A percentile compares a stretch with the other conserved stretches of the same genome.
Conservation (phyloP, 2,329 filamentous ascomycete genomes). For the Epichloe brachyelytri region DNA sequence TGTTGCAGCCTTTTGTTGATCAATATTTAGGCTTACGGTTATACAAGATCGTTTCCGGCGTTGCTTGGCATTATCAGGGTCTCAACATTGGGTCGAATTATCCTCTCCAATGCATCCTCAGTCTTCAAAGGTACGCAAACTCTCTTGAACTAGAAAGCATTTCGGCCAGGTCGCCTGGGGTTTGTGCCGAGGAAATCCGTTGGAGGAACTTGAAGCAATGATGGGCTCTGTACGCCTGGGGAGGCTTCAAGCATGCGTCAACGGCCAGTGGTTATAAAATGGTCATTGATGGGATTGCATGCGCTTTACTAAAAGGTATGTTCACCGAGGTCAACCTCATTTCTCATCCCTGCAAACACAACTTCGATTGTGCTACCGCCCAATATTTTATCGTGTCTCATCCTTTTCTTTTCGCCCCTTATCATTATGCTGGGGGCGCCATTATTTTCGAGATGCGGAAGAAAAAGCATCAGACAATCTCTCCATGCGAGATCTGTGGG, state of each 20-base stretch:
- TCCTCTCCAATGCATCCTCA: slow-evolving; percentile 5
- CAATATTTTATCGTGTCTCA: not conserved
- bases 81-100: not conserved
- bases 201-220: not conserved
- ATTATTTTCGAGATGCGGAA: too few species aligned
- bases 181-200: not conserved
- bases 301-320: slow-evolving; percentile 3
- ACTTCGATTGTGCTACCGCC: not conserved
- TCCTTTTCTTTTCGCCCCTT: not conserved
- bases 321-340: slow-evolving; percentile 2
- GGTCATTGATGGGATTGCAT: not conserved
- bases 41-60: not conserved
- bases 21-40: not conserved
- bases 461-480: too few species aligned
- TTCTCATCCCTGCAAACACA: slow-evolving; percentile 3
- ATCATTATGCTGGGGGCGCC: not conserved
- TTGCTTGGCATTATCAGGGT: not conserved
- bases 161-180: too few species aligned
- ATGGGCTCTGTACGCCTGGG: not conserved
- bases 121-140: slow-evolving; percentile 3
- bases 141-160: not conserved
- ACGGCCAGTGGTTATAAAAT: not conserved
- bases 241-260: not conserved
- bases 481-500: not conserved
- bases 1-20: not conserved